phyloP scores from a whole-genome alignment of 202 grass and related monocot genomes.

The Carex sylvatica region DNA sequence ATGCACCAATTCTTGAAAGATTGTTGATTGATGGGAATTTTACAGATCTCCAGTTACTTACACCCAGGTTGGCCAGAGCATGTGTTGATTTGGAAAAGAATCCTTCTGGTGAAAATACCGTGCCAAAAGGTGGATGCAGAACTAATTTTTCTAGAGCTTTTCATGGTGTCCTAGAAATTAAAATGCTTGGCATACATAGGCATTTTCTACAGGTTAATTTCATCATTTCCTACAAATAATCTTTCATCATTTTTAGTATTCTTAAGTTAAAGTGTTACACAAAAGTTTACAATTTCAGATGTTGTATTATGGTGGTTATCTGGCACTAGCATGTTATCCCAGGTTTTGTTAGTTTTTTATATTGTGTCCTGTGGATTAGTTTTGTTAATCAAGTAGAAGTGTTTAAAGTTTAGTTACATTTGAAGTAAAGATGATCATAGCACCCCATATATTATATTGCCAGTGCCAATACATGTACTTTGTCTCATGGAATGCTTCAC shows the following conservation, averaged over 20 bases:
- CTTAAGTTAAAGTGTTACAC: not conserved
- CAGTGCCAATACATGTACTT: not conserved
- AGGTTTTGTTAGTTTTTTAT: not conserved
- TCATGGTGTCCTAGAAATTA: not conserved
- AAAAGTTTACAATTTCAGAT: not conserved
- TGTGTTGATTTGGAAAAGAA: constrained; percentile 20
- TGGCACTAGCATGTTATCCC: not conserved
- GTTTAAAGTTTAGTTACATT: not conserved
- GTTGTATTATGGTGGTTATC: not conserved
- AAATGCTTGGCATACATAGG: constrained; percentile 10
- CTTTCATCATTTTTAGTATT: not conserved
- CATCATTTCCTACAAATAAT: not conserved
- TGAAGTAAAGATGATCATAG: not conserved
- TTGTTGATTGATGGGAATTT: constrained; percentile 14
- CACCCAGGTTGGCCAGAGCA: constrained; percentile 11
- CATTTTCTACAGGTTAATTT: constrained; percentile 22
- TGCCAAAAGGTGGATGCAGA: constrained; percentile 1
- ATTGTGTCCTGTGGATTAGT: not conserved
- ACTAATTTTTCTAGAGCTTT: constrained; percentile 12
- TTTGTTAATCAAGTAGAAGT: not conserved
- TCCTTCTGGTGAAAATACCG: not conserved
- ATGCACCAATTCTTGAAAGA: constrained; percentile 5
- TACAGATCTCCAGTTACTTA: constrained; percentile 14
- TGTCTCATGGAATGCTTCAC: not conserved
- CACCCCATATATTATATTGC: not conserved